A percentile compares a stretch with the other conserved stretches of the same genome.
phyloP scores from a whole-genome alignment of 2,329 filamentous ascomycete genomes.

The Claviceps sp. region DNA sequence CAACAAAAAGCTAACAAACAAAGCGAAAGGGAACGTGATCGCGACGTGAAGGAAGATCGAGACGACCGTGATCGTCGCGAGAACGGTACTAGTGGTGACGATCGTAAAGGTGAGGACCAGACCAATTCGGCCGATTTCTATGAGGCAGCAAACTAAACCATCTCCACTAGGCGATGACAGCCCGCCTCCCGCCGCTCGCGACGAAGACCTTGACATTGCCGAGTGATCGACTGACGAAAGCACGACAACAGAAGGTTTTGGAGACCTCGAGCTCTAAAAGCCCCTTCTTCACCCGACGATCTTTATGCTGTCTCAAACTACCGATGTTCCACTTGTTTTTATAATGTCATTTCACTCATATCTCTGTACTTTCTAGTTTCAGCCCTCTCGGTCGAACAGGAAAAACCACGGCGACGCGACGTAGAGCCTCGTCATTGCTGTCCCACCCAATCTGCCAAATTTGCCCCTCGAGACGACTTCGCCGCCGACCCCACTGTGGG shows the following conservation, averaged over 20 bases:
- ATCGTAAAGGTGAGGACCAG: conserved; percentile 61
- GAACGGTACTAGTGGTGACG: conserved; percentile 70
- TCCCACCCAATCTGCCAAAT: conserved; percentile 1
- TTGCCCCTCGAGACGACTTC: conserved; percentile 1
- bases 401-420: conserved; percentile 9
- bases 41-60: conserved; percentile 49
- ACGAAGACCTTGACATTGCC: conserved; percentile 92
- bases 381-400: conserved; percentile 10
- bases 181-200: conserved; percentile 57
- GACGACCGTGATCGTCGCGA: conserved; percentile 65
- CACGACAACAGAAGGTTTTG: background rate
- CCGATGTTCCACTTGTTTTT: background rate
- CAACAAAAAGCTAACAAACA: conserved; percentile 14
- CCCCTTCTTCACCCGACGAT: conserved; percentile 8
- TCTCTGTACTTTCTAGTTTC: conserved; percentile 9
- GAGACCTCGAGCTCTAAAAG: conserved; percentile 3
- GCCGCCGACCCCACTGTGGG: conserved; percentile 1
- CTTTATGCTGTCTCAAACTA: conserved; percentile 3
- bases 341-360: conserved; percentile 5
- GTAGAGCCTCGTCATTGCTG: conserved; percentile 9
- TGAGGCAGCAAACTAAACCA: background rate
- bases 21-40: conserved; percentile 35
- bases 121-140: background rate
- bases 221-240: conserved; percentile 37
- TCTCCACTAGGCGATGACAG: conserved; percentile 38